These are phyloP conservation scores for Scedosporium dehoogii DNA, from an alignment of 2,329 filamentous ascomycete genomes.

Conservation along the genomic window DNA sequence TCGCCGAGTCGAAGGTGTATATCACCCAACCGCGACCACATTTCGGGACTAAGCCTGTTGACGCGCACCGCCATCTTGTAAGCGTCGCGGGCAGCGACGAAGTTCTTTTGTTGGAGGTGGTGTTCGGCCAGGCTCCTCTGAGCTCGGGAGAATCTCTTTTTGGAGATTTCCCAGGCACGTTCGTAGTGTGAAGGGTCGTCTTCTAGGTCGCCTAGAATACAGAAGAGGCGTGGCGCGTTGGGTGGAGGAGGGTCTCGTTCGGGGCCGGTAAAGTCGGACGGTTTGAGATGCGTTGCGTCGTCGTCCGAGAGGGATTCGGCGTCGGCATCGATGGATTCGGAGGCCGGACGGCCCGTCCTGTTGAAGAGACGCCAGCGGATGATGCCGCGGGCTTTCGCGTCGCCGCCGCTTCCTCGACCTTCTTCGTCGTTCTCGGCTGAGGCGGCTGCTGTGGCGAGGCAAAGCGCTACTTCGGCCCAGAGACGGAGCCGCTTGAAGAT, in stretches of 20 bases:
- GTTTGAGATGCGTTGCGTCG: slow-evolving; percentile 47
- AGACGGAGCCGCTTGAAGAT: slow-evolving; percentile 91
- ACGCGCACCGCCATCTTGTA: slow-evolving; percentile 69
- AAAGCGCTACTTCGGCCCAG: slow-evolving; percentile 92
- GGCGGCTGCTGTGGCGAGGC: slow-evolving; percentile 55
- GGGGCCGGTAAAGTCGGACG: slow-evolving; percentile 45
- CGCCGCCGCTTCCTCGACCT: slow-evolving; percentile 46
- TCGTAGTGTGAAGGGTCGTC: slow-evolving; percentile 65
- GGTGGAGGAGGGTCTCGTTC: slow-evolving; percentile 57
- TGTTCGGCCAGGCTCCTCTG: slow-evolving; percentile 79
- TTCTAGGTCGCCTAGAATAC: slow-evolving; percentile 87
- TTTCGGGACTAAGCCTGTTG: slow-evolving; percentile 70
- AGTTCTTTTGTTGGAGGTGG: slow-evolving; percentile 58
- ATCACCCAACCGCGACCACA: slow-evolving; percentile 88
- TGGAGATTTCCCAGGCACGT: slow-evolving; percentile 80
- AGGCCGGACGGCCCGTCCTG: slow-evolving; percentile 32
- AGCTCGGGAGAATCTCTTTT: slow-evolving; percentile 70
- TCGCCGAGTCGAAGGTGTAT: slow-evolving; percentile 68
- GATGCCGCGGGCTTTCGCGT: slow-evolving; percentile 71
- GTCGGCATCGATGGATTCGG: slow-evolving; percentile 28
- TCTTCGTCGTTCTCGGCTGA: slow-evolving; percentile 53
- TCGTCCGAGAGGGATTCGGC: slow-evolving; percentile 34
- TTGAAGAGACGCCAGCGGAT: slow-evolving; percentile 73
- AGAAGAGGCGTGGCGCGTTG: slow-evolving; percentile 81
- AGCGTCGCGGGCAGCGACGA: slow-evolving; percentile 60